phyloP scores from a whole-genome alignment of 2,329 filamentous ascomycete genomes.

The Penicillium freii region DNA sequence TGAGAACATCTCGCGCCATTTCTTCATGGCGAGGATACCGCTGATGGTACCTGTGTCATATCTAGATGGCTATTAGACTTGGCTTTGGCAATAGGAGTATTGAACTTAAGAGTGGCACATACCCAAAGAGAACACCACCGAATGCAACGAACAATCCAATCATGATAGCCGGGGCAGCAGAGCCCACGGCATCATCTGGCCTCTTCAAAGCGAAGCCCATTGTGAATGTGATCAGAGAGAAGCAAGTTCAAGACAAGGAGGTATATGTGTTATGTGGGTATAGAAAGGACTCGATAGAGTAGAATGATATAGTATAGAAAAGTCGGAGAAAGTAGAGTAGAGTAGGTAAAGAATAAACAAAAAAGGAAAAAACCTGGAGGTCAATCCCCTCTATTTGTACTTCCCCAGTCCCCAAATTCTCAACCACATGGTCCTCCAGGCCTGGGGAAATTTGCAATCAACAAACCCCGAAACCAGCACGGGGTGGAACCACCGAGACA shows the following conservation, averaged over 20 bases:
- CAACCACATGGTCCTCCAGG: conserved; percentile 7
- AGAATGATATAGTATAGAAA: neutral
- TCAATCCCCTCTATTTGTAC: conserved; percentile 6
- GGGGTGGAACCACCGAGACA: neutral
- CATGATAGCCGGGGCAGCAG: conserved; percentile 50
- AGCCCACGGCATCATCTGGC: conserved; percentile 47
- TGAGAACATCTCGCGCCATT: conserved; percentile 40
- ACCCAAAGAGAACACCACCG: conserved; percentile 59
- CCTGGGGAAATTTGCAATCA: conserved; percentile 2
- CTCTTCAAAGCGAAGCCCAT: conserved; percentile 49
- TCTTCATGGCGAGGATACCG: conserved; percentile 51
- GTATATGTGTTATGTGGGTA: neutral
- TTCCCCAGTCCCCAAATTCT: neutral
- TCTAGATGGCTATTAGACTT: conserved; percentile 14
- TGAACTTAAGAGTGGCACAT: conserved; percentile 19
- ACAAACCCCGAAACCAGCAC: conserved; percentile 3
- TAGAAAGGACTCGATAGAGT: neutral
- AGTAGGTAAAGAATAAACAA: neutral
- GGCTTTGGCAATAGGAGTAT: neutral
- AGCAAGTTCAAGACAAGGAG: neutral
- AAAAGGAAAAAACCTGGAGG: neutral
- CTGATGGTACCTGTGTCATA: conserved; percentile 57
- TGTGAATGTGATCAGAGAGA: conserved; percentile 1
- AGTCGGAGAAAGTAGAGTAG: neutral
- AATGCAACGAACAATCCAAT: conserved; percentile 60